These are phyloP conservation scores for Microbotryum scabiosae DNA, from an alignment of 1,284 basidiomycete species.

Conservation along the genomic window DNA sequence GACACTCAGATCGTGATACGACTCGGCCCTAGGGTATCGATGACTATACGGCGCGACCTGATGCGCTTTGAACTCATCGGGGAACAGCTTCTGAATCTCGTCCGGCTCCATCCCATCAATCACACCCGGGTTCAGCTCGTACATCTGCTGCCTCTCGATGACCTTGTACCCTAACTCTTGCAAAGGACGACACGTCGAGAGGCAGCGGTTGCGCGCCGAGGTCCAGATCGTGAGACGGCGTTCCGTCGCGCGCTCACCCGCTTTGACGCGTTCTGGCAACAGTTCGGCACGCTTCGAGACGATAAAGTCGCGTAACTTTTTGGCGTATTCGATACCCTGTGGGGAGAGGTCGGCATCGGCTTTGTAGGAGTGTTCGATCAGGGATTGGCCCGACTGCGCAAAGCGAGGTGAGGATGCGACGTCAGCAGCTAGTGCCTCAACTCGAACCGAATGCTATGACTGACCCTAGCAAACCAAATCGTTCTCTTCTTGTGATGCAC, in stretches of 20 bases:
- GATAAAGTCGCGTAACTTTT: slow-evolving; percentile 44
- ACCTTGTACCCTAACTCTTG: slow-evolving; percentile 57
- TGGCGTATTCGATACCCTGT: slow-evolving; percentile 89
- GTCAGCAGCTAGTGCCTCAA: background rate
- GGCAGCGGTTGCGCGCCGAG: slow-evolving; percentile 79
- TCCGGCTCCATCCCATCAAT: slow-evolving; percentile 81
- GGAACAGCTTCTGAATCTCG: slow-evolving; percentile 80
- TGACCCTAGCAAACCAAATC: slow-evolving; percentile 85
- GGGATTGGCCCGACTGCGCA: slow-evolving; percentile 71
- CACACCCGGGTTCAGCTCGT: slow-evolving; percentile 81
- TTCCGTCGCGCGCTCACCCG: slow-evolving; percentile 20
- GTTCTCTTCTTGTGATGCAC: slow-evolving; percentile 93
- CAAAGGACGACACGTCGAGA: slow-evolving; percentile 95
- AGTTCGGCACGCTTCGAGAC: slow-evolving; percentile 36
- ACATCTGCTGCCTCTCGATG: slow-evolving; percentile 88
- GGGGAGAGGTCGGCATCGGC: slow-evolving; percentile 94
- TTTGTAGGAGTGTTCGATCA: slow-evolving; percentile 98
- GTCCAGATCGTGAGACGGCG: slow-evolving; percentile 70
- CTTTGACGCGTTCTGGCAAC: slow-evolving; percentile 25
- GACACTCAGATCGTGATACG: slow-evolving; percentile 78
- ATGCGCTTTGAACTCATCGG: slow-evolving; percentile 89
- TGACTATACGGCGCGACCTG: slow-evolving; percentile 88
- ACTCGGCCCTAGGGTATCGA: slow-evolving; percentile 76
- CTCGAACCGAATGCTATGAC: slow-evolving; percentile 33
- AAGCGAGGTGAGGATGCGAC: background rate